Evolutionary conservation across 1,284 basidiomycete species (phyloP).

Genomic region (Tranzscheliella williamsii): DNA sequence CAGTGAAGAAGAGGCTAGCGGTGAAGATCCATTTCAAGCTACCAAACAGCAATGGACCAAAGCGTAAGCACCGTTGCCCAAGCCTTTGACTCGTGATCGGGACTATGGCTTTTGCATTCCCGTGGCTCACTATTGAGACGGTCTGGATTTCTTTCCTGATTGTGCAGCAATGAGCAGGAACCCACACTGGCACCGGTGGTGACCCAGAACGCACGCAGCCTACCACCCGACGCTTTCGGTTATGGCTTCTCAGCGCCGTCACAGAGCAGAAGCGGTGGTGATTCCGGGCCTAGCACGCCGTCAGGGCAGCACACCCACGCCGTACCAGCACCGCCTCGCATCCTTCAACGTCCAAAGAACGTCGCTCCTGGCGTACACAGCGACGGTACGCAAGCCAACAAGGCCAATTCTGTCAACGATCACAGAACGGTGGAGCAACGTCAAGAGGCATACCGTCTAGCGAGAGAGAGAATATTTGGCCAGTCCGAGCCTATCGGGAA

Average conservation of each 20-base stretch:
- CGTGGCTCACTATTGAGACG: too few species aligned
- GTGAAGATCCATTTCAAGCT: constrained; percentile 16
- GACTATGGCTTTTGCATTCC: too few species aligned
- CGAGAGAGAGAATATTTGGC: constrained; percentile 39
- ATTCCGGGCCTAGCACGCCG: neutral
- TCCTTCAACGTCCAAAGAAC: constrained; percentile 31
- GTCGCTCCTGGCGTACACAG: constrained; percentile 25
- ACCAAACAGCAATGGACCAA: constrained; percentile 27
- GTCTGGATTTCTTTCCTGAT: too few species aligned
- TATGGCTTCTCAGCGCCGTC: constrained; percentile 1
- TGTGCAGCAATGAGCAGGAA: constrained; percentile 18
- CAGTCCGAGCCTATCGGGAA: neutral
- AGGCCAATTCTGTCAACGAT: constrained; percentile 14
- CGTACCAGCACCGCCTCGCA: constrained; percentile 23
- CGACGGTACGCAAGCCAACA: constrained; percentile 7
- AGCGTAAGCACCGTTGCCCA: constrained; percentile 34
- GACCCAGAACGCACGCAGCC: constrained; percentile 3
- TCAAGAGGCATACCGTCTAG: constrained; percentile 33
- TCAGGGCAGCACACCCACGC: neutral
- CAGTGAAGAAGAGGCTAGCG: constrained; percentile 8
- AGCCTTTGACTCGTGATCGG: too few species aligned
- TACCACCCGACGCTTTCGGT: constrained; percentile 27
- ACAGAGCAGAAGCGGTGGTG: neutral
- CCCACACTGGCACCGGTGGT: constrained; percentile 18
- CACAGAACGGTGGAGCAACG: constrained; percentile 39